Evolutionary conservation across 192 early-diverging fungal genomes (phyloP).

Genomic region (Blastocladiella britannica): DNA sequence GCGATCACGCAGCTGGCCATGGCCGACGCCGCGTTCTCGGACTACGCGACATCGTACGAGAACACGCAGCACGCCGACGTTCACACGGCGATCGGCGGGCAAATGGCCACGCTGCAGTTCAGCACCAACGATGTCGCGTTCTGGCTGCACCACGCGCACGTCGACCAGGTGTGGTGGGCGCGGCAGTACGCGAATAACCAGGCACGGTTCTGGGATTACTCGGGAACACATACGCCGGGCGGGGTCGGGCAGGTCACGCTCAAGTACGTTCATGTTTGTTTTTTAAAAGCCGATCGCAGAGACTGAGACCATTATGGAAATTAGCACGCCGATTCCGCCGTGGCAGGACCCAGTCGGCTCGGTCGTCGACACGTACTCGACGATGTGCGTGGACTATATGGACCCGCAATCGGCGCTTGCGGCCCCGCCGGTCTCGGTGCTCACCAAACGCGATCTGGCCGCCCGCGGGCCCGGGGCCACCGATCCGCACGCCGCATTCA

Average conservation of each 20-base stretch:
- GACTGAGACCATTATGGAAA: no score
- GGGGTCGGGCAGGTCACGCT: background rate
- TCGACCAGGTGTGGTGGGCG: background rate
- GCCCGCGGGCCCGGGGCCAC: no score
- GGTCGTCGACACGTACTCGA: no score
- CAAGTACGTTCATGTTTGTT: no score
- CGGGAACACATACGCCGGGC: background rate
- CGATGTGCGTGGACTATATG: no score
- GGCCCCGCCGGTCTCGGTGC: no score
- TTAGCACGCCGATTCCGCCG: no score
- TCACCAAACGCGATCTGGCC: no score
- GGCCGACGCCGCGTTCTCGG: background rate
- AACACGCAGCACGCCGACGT: background rate
- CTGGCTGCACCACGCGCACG: background rate
- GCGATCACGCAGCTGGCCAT: background rate
- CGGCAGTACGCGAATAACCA: background rate
- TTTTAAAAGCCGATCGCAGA: no score
- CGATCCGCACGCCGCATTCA: no score
- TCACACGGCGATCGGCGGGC: background rate
- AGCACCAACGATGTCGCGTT: background rate
- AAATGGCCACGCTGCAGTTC: background rate
- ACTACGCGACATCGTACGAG: background rate
- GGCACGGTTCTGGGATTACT: background rate
- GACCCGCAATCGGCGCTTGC: no score
- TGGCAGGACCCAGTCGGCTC: no score